Evolutionary conservation across 768 basidiomycete species (phyloP).

Genomic region (Mycena epipterygia): DNA sequence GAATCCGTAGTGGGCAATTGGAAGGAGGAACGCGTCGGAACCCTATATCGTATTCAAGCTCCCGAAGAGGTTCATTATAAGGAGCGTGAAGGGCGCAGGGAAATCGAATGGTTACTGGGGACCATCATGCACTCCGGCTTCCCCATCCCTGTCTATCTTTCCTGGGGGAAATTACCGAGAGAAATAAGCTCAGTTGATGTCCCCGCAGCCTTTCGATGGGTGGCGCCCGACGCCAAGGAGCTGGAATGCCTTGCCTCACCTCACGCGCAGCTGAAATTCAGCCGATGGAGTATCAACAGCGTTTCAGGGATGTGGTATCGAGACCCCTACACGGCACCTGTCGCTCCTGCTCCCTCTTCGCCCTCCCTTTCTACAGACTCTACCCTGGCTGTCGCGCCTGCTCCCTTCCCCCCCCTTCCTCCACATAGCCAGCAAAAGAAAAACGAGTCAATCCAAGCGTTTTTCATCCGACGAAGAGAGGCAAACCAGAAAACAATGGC

Average conservation of each 20-base stretch:
- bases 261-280: neutral
- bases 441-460: slow-evolving; percentile 10
- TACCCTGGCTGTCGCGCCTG: neutral
- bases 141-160: slow-evolving; percentile 12
- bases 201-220: neutral
- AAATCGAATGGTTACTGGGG: neutral
- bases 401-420: slow-evolving; percentile 12
- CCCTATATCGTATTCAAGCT: neutral
- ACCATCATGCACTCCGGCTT: neutral
- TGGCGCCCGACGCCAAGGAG: neutral
- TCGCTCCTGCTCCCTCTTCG: neutral
- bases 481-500: neutral
- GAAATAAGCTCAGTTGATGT: neutral
- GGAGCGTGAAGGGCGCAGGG: neutral
- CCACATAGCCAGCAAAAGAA: neutral
- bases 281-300: neutral
- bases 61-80: no score
- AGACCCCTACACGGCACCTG: neutral
- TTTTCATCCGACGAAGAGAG: no score
- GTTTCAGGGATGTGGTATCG: neutral
- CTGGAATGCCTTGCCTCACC: neutral
- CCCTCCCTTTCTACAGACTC: neutral
- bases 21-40: slow-evolving; percentile 6
- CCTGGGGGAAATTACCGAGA: neutral
- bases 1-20: neutral